Evolutionary conservation across 306 rosid species (phyloP).

Genomic region (Trichosanthes cucumerina): DNA sequence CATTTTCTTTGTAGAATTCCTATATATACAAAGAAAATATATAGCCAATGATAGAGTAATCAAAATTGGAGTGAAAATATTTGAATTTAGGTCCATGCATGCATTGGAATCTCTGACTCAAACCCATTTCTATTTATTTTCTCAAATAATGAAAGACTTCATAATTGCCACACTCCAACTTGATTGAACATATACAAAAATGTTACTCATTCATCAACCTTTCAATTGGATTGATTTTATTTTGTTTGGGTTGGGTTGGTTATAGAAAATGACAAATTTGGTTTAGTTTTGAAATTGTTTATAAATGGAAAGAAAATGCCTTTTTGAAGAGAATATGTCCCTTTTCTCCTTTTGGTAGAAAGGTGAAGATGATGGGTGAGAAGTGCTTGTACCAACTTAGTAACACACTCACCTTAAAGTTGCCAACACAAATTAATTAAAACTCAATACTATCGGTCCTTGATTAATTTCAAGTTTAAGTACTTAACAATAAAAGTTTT

Average conservation of each 20-base stretch:
- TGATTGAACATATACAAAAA: background rate
- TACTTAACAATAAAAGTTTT: background rate
- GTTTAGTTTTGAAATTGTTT: background rate
- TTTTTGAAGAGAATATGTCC: conserved; percentile 3
- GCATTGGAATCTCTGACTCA: background rate
- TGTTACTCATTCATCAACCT: background rate
- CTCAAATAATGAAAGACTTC: background rate
- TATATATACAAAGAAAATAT: background rate
- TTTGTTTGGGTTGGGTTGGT: background rate
- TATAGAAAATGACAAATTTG: background rate
- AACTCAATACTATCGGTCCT: too few species aligned
- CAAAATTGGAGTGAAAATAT: background rate
- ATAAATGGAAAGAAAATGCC: background rate
- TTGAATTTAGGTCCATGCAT: background rate
- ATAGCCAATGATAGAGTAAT: background rate
- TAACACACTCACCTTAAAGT: background rate
- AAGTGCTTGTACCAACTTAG: background rate
- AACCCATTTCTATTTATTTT: background rate
- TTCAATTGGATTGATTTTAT: background rate
- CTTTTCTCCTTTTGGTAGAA: conserved; percentile 1
- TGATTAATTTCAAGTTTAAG: background rate
- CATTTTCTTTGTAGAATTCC: background rate
- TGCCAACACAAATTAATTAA: too few species aligned
- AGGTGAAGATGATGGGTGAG: background rate
- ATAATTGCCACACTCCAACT: background rate